Percentiles rank a stretch among this genome's conserved stretches.
phyloP scores from a whole-genome alignment of 2,329 filamentous ascomycete species.

The Botrytis tulipae region DNA sequence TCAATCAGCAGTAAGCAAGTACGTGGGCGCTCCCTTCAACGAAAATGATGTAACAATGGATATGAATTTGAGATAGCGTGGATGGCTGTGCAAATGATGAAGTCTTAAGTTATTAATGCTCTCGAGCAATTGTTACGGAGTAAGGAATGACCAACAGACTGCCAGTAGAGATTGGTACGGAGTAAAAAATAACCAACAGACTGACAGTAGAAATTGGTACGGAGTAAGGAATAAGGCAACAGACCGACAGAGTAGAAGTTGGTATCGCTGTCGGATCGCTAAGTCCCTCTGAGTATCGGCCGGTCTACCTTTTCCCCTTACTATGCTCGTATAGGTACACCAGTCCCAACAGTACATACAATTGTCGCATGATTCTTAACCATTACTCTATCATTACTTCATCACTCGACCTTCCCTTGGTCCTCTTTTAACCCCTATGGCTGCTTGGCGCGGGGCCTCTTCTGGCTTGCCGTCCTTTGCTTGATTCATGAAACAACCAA shows the following conservation, averaged over 20 bases:
- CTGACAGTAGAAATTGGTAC: neutral
- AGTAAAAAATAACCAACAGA: too few species aligned
- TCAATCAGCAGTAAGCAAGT: neutral
- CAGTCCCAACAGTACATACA: neutral
- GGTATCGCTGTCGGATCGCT: neutral
- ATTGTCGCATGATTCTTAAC: neutral
- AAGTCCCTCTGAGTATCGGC: neutral
- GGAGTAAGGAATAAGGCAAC: too few species aligned
- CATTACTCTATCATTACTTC: slow-evolving; percentile 14
- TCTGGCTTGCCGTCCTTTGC: neutral
- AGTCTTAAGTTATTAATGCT: neutral
- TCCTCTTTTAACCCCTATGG: neutral
- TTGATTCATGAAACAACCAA: neutral
- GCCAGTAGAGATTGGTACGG: neutral
- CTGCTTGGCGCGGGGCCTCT: neutral
- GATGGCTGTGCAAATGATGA: neutral
- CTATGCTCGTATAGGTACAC: neutral
- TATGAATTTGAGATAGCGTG: neutral
- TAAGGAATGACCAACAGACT: neutral
- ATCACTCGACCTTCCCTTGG: neutral
- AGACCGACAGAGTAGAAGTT: neutral
- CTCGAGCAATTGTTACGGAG: neutral
- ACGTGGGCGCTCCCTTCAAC: neutral
- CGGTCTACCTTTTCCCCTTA: neutral
- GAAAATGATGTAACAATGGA: neutral